Percentiles rank a stretch among this genome's conserved stretches.
These are phyloP conservation scores for Gamarada debralockiae DNA, from an alignment of 495 filamentous ascomycete genomes.

Conservation along the genomic window DNA sequence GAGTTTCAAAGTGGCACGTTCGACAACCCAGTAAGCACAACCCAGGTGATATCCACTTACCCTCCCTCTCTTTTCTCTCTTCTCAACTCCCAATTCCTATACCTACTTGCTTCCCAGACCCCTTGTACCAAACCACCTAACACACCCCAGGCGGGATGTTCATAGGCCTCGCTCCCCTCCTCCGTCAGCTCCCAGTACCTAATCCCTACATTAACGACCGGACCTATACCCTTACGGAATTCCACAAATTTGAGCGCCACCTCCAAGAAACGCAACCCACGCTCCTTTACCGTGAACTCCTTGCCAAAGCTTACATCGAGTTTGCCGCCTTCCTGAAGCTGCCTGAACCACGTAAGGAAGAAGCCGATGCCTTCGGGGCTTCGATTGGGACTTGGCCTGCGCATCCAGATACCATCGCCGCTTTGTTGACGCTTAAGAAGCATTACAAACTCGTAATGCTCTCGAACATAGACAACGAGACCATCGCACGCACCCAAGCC, in stretches of 20 bases:
- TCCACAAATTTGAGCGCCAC: conserved; percentile 20
- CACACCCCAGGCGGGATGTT: conserved; percentile 27
- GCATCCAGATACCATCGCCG: conserved; percentile 60
- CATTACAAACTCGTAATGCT: conserved; percentile 67
- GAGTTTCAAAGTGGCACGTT: background rate
- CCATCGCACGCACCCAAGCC: conserved; percentile 49
- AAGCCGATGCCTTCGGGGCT: conserved; percentile 42
- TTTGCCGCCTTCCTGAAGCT: conserved; percentile 41
- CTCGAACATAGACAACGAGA: conserved; percentile 64
- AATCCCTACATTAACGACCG: conserved; percentile 4
- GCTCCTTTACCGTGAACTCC: conserved; percentile 54
- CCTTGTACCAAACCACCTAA: no score
- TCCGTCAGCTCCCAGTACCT: background rate
- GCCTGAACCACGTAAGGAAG: conserved; percentile 22
- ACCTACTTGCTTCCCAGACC: background rate
- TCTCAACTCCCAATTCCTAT: background rate
- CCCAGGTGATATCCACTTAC: no score
- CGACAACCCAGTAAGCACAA: background rate
- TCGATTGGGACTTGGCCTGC: conserved; percentile 56
- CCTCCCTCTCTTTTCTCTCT: no score
- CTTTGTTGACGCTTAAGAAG: conserved; percentile 46
- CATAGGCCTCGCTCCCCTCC: conserved; percentile 21
- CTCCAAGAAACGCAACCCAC: conserved; percentile 47
- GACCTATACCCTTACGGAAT: conserved; percentile 32
- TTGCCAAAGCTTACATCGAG: conserved; percentile 43